phyloP scores from a whole-genome alignment of 2,329 filamentous ascomycete species.

The Parastagonospora nodorum region DNA sequence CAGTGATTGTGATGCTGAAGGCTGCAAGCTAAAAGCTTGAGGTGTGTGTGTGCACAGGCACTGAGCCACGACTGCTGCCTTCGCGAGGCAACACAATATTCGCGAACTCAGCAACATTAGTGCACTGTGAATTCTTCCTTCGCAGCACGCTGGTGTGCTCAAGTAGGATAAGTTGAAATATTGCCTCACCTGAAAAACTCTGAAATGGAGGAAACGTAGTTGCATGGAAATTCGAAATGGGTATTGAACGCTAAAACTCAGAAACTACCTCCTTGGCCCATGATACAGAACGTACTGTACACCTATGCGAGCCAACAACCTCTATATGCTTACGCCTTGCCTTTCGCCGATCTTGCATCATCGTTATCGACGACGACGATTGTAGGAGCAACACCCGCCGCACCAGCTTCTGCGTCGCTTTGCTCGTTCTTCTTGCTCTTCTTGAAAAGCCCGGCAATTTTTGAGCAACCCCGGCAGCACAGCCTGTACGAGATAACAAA shows the following conservation, averaged over 20 bases:
- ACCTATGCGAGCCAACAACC: background rate
- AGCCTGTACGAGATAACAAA: constrained; percentile 26
- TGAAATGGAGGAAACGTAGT: too few relatives aligned
- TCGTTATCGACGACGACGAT: constrained; percentile 23
- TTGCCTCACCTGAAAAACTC: too few relatives aligned
- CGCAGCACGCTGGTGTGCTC: too few relatives aligned
- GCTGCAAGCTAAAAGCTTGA: too few relatives aligned
- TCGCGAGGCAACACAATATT: too few relatives aligned
- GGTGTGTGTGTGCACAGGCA: too few relatives aligned
- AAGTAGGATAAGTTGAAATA: too few relatives aligned
- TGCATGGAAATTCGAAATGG: background rate
- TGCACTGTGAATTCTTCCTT: too few relatives aligned
- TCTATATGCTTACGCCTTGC: background rate
- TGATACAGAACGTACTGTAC: background rate
- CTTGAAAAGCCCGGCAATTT: constrained; percentile 20
- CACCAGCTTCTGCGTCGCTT: constrained; percentile 19
- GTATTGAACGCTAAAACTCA: background rate
- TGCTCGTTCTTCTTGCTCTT: constrained; percentile 19
- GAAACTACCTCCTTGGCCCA: background rate
- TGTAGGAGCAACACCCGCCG: constrained; percentile 16
- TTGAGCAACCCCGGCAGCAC: constrained; percentile 11
- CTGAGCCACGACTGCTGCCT: too few relatives aligned
- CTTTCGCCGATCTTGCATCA: background rate
- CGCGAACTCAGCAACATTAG: too few relatives aligned
- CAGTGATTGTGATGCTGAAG: too few relatives aligned